These are phyloP conservation scores for Cystobasidium onofrii DNA, from an alignment of 768 basidiomycete genomes.

Conservation along the genomic window DNA sequence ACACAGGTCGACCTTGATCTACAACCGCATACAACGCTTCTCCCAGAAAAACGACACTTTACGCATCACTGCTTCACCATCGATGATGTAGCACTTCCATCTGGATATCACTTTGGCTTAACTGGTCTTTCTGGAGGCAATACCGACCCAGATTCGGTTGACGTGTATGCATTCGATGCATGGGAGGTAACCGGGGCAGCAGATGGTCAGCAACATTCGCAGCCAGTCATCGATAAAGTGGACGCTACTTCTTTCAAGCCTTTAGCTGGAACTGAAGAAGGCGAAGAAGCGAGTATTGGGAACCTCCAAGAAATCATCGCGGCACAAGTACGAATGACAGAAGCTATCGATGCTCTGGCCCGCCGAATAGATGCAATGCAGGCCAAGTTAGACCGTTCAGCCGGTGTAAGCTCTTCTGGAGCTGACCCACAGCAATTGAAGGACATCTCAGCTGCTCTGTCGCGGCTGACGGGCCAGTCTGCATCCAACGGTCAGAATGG, in stretches of 20 bases:
- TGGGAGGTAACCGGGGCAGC: constrained; percentile 31
- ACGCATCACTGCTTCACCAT: constrained; percentile 39
- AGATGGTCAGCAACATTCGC: not conserved
- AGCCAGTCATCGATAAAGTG: not conserved
- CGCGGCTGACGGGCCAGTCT: not conserved
- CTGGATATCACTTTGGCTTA: constrained; percentile 36
- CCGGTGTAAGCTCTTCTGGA: not conserved
- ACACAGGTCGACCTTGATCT: constrained; percentile 41
- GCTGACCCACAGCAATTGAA: constrained; percentile 1
- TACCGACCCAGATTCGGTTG: constrained; percentile 41
- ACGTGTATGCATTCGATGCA: constrained; percentile 40
- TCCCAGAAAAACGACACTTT: constrained; percentile 40
- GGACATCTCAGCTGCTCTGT: not conserved
- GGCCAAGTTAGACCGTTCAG: not conserved
- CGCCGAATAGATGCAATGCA: constrained; percentile 35
- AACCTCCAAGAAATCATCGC: constrained; percentile 39
- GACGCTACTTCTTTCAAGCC: not conserved
- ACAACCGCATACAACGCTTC: constrained; percentile 40
- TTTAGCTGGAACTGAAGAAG: constrained; percentile 22
- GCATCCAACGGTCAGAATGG: not conserved
- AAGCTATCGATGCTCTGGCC: constrained; percentile 41
- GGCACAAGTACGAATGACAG: constrained; percentile 37
- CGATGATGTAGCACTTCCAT: constrained; percentile 33
- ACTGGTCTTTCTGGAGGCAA: constrained; percentile 38
- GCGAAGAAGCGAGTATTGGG: not conserved